Percentiles rank a stretch among this genome's conserved stretches.
These are phyloP conservation scores for Cucurbita pepo DNA, from an alignment of 306 rosid genomes.

Conservation along the genomic window DNA sequence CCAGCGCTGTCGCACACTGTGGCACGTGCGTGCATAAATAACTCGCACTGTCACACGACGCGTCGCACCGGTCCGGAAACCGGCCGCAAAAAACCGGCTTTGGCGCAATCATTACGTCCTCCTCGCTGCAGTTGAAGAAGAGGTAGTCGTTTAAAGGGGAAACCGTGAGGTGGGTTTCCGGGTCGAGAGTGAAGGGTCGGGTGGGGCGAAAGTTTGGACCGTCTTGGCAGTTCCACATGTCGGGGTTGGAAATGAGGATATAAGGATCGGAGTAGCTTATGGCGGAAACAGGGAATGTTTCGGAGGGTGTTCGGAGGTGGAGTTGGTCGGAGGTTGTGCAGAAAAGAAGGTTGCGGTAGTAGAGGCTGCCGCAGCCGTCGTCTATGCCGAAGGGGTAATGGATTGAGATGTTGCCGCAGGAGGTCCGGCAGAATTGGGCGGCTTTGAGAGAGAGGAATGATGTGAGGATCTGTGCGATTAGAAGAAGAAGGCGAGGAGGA, in stretches of 20 bases:
- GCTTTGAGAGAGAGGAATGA: conserved; percentile 15
- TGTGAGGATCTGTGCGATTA: conserved; percentile 10
- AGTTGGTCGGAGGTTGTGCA: conserved; percentile 44
- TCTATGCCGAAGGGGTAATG: conserved; percentile 75
- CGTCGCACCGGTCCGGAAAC: conserved; percentile 65
- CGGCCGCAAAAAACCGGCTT: conserved; percentile 76
- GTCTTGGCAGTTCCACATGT: conserved; percentile 80
- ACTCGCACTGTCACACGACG: conserved; percentile 79
- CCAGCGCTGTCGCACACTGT: conserved; percentile 33
- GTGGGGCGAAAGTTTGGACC: conserved; percentile 51
- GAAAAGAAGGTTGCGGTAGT: conserved; percentile 47
- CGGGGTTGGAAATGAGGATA: conserved; percentile 56
- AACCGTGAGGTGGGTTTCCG: conserved; percentile 48
- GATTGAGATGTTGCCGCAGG: conserved; percentile 62
- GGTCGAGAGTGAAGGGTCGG: conserved; percentile 63
- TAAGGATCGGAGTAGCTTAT: conserved; percentile 67
- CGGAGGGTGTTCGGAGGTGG: conserved; percentile 73
- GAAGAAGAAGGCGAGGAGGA: neutral
- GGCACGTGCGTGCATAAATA: conserved; percentile 83
- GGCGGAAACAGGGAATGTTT: conserved; percentile 53
- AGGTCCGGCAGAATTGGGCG: conserved; percentile 33
- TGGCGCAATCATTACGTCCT: conserved; percentile 53
- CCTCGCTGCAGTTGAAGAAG: conserved; percentile 76
- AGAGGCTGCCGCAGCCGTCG: conserved; percentile 88
- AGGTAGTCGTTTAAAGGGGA: conserved; percentile 70